Evolutionary conservation across 2,329 filamentous ascomycete genomes (phyloP).

Genomic region (Fusarium incarnatum): DNA sequence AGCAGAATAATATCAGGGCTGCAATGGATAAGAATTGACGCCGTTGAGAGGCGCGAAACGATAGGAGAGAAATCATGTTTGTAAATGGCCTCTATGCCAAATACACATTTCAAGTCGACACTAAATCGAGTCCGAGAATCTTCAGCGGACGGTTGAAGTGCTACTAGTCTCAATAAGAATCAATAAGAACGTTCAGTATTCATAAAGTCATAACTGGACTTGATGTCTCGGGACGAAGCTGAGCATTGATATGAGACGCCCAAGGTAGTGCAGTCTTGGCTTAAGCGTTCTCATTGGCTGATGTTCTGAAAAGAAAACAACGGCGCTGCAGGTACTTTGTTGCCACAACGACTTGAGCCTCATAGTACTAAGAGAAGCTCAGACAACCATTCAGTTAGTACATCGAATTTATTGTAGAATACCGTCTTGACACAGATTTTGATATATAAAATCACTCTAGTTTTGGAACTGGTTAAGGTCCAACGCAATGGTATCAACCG

Average conservation of each 20-base stretch:
- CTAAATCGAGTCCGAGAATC: background rate
- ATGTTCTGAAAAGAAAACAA: constrained; percentile 26
- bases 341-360: constrained; percentile 34
- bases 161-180: background rate
- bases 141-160: background rate
- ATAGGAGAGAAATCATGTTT: constrained; percentile 43
- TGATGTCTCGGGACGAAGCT: constrained; percentile 6
- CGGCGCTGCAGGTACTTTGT: constrained; percentile 3
- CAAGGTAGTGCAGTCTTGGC: background rate
- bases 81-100: constrained; percentile 18
- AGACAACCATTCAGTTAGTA: background rate
- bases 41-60: constrained; percentile 50
- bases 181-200: background rate
- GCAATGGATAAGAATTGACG: constrained; percentile 54
- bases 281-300: constrained; percentile 20
- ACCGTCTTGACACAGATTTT: background rate
- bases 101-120: constrained; percentile 4
- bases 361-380: background rate
- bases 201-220: background rate
- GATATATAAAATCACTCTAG: too few species aligned
- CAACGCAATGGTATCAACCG: background rate
- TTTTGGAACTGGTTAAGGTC: background rate
- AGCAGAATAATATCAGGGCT: constrained; percentile 53
- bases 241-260: background rate
- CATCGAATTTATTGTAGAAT: background rate